These are phyloP conservation scores for Umbelopsis isabellina DNA, from an alignment of 192 early-diverging fungal species.

Conservation along the genomic window DNA sequence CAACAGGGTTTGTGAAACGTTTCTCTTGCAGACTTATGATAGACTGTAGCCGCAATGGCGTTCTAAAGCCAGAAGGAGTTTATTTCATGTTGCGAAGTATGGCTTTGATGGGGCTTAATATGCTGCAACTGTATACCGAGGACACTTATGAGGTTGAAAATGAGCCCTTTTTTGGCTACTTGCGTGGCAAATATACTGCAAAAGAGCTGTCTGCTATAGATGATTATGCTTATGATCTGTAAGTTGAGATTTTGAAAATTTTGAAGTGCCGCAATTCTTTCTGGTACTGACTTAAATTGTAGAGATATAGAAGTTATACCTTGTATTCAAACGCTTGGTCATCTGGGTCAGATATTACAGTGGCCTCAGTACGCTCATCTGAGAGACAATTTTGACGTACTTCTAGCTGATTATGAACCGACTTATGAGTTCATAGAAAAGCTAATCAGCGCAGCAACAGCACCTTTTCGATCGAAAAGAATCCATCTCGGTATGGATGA, in stretches of 20 bases:
- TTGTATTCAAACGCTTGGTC: conserved; percentile 90
- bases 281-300: neutral
- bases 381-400: conserved; percentile 82
- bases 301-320: conserved; percentile 86
- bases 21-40: conserved; percentile 65
- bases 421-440: conserved; percentile 82
- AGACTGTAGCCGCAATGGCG: conserved; percentile 85
- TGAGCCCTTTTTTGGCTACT: conserved; percentile 63
- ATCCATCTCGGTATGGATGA: conserved; percentile 93
- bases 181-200: conserved; percentile 73
- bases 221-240: conserved; percentile 72
- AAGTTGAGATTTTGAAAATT: neutral
- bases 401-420: conserved; percentile 70
- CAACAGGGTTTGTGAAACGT: conserved; percentile 4
- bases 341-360: conserved; percentile 87
- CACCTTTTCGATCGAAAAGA: conserved; percentile 72
- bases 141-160: conserved; percentile 77
- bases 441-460: conserved; percentile 64
- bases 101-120: conserved; percentile 87
- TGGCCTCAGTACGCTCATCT: conserved; percentile 82
- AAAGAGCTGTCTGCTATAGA: conserved; percentile 77
- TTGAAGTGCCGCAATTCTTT: neutral
- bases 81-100: conserved; percentile 70
- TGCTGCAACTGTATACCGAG: conserved; percentile 89
- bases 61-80: conserved; percentile 63